These are phyloP conservation scores for Leavenworthia alabamica DNA, from an alignment of 345 rosid genomes.

Conservation along the genomic window DNA sequence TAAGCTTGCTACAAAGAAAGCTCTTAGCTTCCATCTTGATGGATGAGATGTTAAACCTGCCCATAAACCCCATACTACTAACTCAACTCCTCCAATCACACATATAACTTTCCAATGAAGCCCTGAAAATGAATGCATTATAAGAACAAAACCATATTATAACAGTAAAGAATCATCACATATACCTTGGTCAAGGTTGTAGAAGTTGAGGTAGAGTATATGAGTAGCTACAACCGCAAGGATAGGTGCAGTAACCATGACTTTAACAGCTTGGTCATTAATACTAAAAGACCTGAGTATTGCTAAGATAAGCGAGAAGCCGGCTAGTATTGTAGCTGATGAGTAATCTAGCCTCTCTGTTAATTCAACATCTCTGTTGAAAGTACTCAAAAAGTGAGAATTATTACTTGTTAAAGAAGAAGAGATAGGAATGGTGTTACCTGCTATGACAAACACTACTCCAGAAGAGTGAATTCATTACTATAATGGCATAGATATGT, in stretches of 20 bases:
- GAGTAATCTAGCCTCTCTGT: constrained; percentile 80
- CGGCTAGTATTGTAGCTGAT: constrained; percentile 65
- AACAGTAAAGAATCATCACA: neutral
- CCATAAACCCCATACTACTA: constrained; percentile 81
- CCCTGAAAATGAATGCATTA: constrained; percentile 49
- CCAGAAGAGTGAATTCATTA: constrained; percentile 90
- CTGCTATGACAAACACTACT: constrained; percentile 77
- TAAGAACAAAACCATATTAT: no score
- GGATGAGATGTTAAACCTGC: constrained; percentile 63
- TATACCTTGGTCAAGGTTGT: constrained; percentile 73
- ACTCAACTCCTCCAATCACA: constrained; percentile 56
- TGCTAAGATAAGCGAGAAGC: constrained; percentile 60
- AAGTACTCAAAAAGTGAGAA: neutral
- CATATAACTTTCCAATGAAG: constrained; percentile 67
- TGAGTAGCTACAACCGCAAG: constrained; percentile 76
- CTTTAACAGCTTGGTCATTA: constrained; percentile 66
- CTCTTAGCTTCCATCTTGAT: constrained; percentile 73
- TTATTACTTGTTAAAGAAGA: no score
- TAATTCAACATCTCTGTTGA: constrained; percentile 66
- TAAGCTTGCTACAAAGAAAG: constrained; percentile 42
- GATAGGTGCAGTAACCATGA: constrained; percentile 83
- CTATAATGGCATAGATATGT: constrained; percentile 65
- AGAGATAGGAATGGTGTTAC: constrained; percentile 27
- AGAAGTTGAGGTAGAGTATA: constrained; percentile 75
- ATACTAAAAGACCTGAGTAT: constrained; percentile 59